Base-by-base conservation (phyloP, 768 basidiomycete genomes). In the Podaxis pistillaris region DNA sequence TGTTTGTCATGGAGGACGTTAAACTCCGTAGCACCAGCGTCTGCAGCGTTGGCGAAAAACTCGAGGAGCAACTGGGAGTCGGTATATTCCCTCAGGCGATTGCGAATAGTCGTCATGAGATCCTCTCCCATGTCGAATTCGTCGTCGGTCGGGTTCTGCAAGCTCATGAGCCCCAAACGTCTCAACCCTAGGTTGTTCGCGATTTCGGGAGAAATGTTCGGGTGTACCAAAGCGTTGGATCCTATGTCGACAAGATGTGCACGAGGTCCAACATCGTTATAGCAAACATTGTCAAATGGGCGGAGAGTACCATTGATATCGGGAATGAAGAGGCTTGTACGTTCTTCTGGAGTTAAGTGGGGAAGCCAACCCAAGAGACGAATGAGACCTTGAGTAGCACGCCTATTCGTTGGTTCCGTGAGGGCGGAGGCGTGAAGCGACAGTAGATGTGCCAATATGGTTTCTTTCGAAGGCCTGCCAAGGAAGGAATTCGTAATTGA, bases 1-100 rank as follows among this genome's bases (percentile, higher is more conserved):
- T 61, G 60, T 11, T 76, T 70, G 59, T 83, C 80, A 8, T 82
- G 56, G 1, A 81, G 62, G 24, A 83, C 65, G 1, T 69, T 65
- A 61, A 85, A 80, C 17, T 70, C 66, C 3, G 73, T 77, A 0
- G 84, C 84, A 8, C 68, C 69, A 0, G 83, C 83, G 65, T 85
- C 83, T 5, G 72, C 71, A 1, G 84, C 84, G 62, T 85, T 85
- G 0, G 84, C 83, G 1, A 86, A 63, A 64, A 84, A 82, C 60
- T 86, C 84, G 1, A 75, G 75, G 36, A 80, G 67, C 6, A 82
- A 75, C 55, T 83, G 80, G 6, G 73, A 71, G 4, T 74, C 72
- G 5, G 72, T 73, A 52, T 85, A 85, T 17, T 79, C 73, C 19
- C 65, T 68, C 17, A 85, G 68, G 0, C 76, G 76, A 8, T 77